These are phyloP conservation scores for Pyrenochaeta sp. DNA, from an alignment of 2,329 filamentous ascomycete genomes.

Conservation along the genomic window DNA sequence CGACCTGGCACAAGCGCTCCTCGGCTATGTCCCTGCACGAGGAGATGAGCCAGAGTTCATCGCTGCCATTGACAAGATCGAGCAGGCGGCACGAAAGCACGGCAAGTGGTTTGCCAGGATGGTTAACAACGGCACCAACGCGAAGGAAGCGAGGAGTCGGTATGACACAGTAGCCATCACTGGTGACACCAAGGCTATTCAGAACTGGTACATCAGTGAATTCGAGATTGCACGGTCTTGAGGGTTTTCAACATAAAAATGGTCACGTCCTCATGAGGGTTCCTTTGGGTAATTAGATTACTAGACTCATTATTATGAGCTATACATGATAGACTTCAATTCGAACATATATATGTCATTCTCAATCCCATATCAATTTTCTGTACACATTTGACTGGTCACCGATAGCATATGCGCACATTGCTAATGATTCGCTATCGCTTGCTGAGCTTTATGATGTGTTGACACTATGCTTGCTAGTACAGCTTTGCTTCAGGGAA, in stretches of 20 bases:
- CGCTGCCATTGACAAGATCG: slow-evolving; percentile 59
- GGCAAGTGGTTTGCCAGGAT: slow-evolving; percentile 70
- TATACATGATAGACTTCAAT: no score
- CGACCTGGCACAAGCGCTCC: slow-evolving; percentile 63
- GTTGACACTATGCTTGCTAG: no score
- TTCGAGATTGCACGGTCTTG: slow-evolving; percentile 25
- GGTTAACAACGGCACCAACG: slow-evolving; percentile 51
- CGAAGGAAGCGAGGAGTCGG: slow-evolving; percentile 48
- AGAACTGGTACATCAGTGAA: slow-evolving; percentile 56
- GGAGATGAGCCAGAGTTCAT: slow-evolving; percentile 64
- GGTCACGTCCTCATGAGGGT: no score
- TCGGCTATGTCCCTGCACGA: slow-evolving; percentile 65
- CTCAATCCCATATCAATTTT: no score
- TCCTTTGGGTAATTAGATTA: background rate
- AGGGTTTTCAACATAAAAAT: no score
- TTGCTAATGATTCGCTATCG: no score
- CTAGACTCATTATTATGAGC: background rate
- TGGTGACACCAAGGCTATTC: slow-evolving; percentile 57
- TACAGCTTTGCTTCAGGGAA: no score
- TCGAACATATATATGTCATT: no score
- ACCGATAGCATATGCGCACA: no score
- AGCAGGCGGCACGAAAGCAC: slow-evolving; percentile 64
- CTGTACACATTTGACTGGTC: no score
- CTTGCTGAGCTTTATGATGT: no score
- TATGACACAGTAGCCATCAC: slow-evolving; percentile 58